Base-by-base conservation (phyloP, 441 rosid species). In the Erodium chrysanthum region DNA sequence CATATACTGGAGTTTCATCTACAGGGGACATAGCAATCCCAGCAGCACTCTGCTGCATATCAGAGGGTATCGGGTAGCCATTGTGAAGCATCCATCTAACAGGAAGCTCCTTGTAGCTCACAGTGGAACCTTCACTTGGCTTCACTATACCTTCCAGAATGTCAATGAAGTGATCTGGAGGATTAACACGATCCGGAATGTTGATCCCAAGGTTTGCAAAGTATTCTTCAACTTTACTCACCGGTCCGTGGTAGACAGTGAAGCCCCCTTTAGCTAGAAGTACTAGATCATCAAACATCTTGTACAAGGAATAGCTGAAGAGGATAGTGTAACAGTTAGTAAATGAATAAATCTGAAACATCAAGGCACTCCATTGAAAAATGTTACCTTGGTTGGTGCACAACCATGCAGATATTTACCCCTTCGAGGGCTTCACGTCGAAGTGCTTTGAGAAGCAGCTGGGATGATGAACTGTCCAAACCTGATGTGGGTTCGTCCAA, bases 351-450 rank as follows among this genome's bases (percentile, higher is more conserved):
- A 33, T 33, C 7, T 33, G 37, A 33, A 7, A 33, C 37, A 5
- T 33, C n/a, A n/a, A n/a, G n/a, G n/a, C n/a, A n/a, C n/a, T 33
- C 2, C 37, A 33, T 6, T 33, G 37, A 33, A 33, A 33, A 33
- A 33, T 33, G 50, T 35, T 76, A 87, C 98, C 98, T 94, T 33
- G 96, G 97, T 70, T 91, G 98, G 65, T 94, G 97, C 42, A 94
- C 89, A 7, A 94, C 97, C 96, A 86, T 88, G 83, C 92, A 88
- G 69, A 94, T 82, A 80, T 91, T 94, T 9, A 94, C 98, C 68
- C 96, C 98, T 81, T 94, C 98, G 67, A 94, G 86, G 76, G 98
- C 96, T 87, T 94, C 97, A 17, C 94, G 96, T n/a, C 97, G 88
- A 68, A 91, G 91, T 64, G 98, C 97, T 81, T 89, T 79, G 27